Base-by-base conservation (phyloP, 345 rosid genomes). In the Draba incana region DNA sequence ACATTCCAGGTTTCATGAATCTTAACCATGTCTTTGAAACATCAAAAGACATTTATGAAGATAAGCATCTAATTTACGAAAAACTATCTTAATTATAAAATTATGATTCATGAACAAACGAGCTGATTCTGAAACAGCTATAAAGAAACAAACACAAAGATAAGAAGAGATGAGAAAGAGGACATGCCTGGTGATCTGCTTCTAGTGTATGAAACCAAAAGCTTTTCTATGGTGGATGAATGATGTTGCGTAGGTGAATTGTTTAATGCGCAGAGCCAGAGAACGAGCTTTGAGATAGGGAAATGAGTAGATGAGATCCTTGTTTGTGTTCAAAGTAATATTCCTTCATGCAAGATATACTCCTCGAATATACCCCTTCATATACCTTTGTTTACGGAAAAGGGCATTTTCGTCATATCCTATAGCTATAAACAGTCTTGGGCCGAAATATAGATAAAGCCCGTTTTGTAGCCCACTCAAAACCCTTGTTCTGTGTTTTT, bases 261-360 rank as follows among this genome's bases (percentile, higher is more conserved):
- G n/a, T n/a, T 11, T 41, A 49, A 58, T 24, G 14, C 52, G 11
- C 39, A 62, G 48, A 5, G 35, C 4, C 11, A 43, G 8, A 56
- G 23, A 33, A n/a, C 20, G 44, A 61, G 27, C 4, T 64, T 38
- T 55, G 59, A 57, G 41, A 49, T 65, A 30, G 54, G 28, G 6
- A 56, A 55, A 46, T 43, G 35, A 63, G 64, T 46, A 62, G 58
- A 47, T 41, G n/a, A 62, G 78, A 68, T 62, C 3, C 53, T 58
- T 3, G 23, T 49, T 37, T 52, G 48, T 45, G 48, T 44, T 53
- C 69, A 42, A 57, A 41, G 68, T 66, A 70, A 80, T 75, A 80
- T 75, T 41, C 81, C 77, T 62, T 66, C 64, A 57, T 65, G 65
- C 76, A 46, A 57, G 20, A 70, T 76, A 70, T 68, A 37, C 70